These are phyloP conservation scores for Thelephora ganbajun DNA, from an alignment of 768 basidiomycete species.

Conservation along the genomic window DNA sequence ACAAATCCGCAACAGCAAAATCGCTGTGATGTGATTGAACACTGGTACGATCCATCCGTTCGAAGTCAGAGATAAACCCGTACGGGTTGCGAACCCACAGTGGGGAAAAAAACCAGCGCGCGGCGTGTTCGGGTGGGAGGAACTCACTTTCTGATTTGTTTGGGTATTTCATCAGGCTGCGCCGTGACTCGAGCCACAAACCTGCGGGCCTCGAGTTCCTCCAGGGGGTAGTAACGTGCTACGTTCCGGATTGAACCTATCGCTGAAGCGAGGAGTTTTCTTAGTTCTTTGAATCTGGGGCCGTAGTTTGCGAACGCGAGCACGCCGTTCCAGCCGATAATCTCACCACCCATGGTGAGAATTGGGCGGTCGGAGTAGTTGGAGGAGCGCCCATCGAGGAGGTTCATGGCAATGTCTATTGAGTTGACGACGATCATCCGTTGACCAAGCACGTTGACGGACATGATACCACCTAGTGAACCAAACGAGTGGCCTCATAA, in stretches of 20 bases:
- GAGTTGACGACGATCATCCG: slow-evolving; percentile 18
- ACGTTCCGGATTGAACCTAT: slow-evolving; percentile 14
- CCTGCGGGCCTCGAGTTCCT: slow-evolving; percentile 16
- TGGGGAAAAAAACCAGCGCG: slow-evolving; percentile 6
- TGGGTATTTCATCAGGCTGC: slow-evolving; percentile 12
- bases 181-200: slow-evolving; percentile 18
- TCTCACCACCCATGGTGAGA: slow-evolving; percentile 14
- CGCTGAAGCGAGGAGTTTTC: slow-evolving; percentile 11
- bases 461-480: slow-evolving; percentile 15
- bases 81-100: no score
- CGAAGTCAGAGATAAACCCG: no score
- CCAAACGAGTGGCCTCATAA: neutral
- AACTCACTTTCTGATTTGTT: slow-evolving; percentile 19
- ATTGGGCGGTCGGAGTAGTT: slow-evolving; percentile 18
- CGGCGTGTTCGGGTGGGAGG: no score
- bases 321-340: slow-evolving; percentile 14
- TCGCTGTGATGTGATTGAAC: no score
- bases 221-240: slow-evolving; percentile 13
- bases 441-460: slow-evolving; percentile 15
- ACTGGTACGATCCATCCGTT: no score
- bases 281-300: slow-evolving; percentile 12
- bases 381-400: slow-evolving; percentile 17
- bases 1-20: neutral
- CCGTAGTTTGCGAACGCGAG: slow-evolving; percentile 13
- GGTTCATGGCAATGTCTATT: slow-evolving; percentile 11